These are phyloP conservation scores for Stephanodiscus minutulus DNA, from an alignment of 108 stramenopile genomes.

Conservation along the genomic window DNA sequence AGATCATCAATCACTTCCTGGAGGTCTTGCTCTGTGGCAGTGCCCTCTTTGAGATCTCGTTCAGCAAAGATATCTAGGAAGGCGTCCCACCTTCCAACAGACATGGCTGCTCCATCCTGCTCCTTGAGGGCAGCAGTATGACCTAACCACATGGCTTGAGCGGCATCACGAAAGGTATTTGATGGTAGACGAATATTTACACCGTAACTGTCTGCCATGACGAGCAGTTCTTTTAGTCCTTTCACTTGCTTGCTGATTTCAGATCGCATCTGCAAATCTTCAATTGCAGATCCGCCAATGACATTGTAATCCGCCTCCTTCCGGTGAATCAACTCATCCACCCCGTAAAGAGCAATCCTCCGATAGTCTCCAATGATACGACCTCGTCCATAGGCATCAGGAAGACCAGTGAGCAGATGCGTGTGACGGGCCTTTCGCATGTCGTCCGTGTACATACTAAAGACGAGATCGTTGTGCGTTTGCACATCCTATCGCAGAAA, in stretches of 20 bases:
- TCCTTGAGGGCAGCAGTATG: slow-evolving; percentile 74
- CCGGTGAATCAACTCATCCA: slow-evolving; percentile 63
- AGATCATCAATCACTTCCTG: slow-evolving; percentile 64
- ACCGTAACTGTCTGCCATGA: slow-evolving; percentile 62
- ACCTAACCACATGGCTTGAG: slow-evolving; percentile 66
- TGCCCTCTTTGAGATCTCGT: slow-evolving; percentile 53
- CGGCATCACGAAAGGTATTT: slow-evolving; percentile 61
- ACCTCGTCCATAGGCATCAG: slow-evolving; percentile 72
- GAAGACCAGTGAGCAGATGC: slow-evolving; percentile 66
- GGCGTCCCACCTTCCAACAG: slow-evolving; percentile 66
- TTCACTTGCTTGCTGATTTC: slow-evolving; percentile 64
- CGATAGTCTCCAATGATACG: slow-evolving; percentile 73
- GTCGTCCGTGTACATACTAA: slow-evolving; percentile 64
- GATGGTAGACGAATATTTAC: slow-evolving; percentile 61
- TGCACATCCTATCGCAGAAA: slow-evolving; percentile 34
- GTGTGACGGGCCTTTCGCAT: slow-evolving; percentile 63
- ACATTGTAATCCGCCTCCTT: slow-evolving; percentile 60
- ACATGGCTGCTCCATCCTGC: slow-evolving; percentile 79
- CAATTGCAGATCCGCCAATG: slow-evolving; percentile 42
- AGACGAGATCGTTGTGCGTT: slow-evolving; percentile 74
- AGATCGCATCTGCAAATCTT: slow-evolving; percentile 50
- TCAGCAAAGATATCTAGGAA: slow-evolving; percentile 67
- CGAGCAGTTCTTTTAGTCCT: slow-evolving; percentile 54
- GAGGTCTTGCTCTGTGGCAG: slow-evolving; percentile 55
- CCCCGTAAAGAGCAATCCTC: slow-evolving; percentile 67